Evolutionary conservation across 2,329 filamentous ascomycete species (phyloP), one percentile per base, ranked within the genome.

Genomic region (Aspergillus fijiensis): DNA sequence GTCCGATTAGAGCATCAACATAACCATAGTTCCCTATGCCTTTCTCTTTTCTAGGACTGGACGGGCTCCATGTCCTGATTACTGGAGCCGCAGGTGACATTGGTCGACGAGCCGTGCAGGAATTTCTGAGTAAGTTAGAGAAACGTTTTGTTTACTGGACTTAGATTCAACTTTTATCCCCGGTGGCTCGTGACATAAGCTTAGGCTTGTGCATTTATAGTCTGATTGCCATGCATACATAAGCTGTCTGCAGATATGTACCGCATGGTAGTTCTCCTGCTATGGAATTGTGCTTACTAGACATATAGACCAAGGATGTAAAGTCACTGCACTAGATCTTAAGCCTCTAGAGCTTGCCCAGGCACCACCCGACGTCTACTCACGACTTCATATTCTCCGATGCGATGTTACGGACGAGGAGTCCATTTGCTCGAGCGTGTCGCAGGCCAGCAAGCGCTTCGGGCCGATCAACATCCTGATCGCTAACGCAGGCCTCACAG

Each of bases 1-100:
- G 5, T 3, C 27, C 16, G 12, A 47, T 9, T 5, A 21, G 12
- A 23, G 12, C 19, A 19, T 19, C 25, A 51, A 47, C 55, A 12
- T 14, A 47, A 35, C 19, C 31, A 45, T 27, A 12, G 19, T 19
- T 25, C 51, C 6, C n/a, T 45, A 45, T 45, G 39, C 6, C 16
- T 35, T 35, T 57, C 12, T 54, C 60, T 5, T 84, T 82, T 60
- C 72, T 84, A 5, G 75, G 72, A 2, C 70, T 84, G 29, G 78
- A 82, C 63, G 78, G 76, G 14, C 71, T 76, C 27, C 82, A 85
- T 72, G 82, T 82, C 33, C 83, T 85, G 60, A 75, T 85, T 27
- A 84, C 82, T 0, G 82, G 82, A 16, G 82, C 82, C 16, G 78
- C 79, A 16, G 81, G 82, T 14, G 80, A 80, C 3, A 83, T 85